Base-by-base conservation (phyloP, 106 monocot species). In the Vanilla planifolia region DNA sequence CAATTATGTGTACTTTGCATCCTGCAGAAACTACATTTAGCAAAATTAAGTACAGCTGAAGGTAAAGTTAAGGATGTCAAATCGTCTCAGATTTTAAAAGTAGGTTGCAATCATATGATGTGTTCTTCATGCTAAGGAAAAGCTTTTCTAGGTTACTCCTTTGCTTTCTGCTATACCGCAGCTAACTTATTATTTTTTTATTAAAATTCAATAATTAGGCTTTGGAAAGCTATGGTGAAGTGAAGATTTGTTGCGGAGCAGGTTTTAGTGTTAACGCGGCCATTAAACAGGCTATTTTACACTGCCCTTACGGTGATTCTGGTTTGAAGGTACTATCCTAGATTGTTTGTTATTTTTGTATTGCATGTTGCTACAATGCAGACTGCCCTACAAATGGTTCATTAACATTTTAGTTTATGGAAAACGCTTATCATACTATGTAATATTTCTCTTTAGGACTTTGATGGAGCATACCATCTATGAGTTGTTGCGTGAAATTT, bases 161-260 rank as follows among this genome's bases (percentile, higher is more conserved):
- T 30, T 53, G 14, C 6, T 53, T 53, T 5, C 14, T 15, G 25
- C 14, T 53, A 11, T 53, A 53, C 32, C 7, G 32, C 32, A 30
- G 15, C 14, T 46, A 7, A 36, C 7, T 11, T 42, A 56, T 15
- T 40, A 13, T 42, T 6, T 21, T 30, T 60, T 27, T n/a, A 6
- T 50, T 48, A 47, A 19, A 58, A 55, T 58, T 72, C 57, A 47
- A 3, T 21, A 35, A 62, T 71, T 66, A 96, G 95, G 51, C 79
- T 64, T 48, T 96, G 35, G 78, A 72, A 70, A 68, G 59, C 20
- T 71, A 71, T 68, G 69, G 79, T 60, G 79, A 87, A 76, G 75
- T 78, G 55, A 86, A 75, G 63, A 62, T 89, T 76, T 78, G 78
- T 68, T 84, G 71, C 87, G 95, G 95, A 78, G 72, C 76, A 63